phyloP scores from a whole-genome alignment of 768 basidiomycete genomes.

The Mycena floridula region DNA sequence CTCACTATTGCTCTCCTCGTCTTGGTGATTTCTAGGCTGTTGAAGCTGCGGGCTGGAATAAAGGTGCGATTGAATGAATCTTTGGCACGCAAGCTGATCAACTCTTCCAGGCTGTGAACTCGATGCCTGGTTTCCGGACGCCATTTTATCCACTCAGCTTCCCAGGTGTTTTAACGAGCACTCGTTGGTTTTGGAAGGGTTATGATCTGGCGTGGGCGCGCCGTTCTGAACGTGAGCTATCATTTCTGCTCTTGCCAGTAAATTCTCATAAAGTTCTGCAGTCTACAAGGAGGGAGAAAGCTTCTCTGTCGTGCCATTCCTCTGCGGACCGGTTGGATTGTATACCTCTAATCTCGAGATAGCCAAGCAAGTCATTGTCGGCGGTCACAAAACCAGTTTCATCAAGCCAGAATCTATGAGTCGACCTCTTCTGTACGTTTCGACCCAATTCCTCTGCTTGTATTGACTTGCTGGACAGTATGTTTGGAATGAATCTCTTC shows the following conservation, averaged over 20 bases:
- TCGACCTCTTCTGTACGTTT: constrained; percentile 24
- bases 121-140: constrained; percentile 32
- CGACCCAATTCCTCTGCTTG: not conserved
- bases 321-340: constrained; percentile 28
- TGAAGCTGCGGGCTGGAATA: constrained; percentile 23
- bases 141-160: constrained; percentile 34
- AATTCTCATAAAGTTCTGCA: constrained; percentile 7
- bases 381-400: constrained; percentile 32
- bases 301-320: constrained; percentile 33
- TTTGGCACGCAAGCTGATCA: not conserved
- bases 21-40: constrained; percentile 24
- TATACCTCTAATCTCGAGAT: constrained; percentile 43
- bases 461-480: not conserved
- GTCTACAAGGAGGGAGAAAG: constrained; percentile 35
- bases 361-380: constrained; percentile 34
- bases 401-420: constrained; percentile 31
- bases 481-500: constrained; percentile 43
- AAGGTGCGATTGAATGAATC: constrained; percentile 18
- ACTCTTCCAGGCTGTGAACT: constrained; percentile 25
- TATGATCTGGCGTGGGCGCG: constrained; percentile 28
- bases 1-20: constrained; percentile 12
- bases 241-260: not conserved
- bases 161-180: constrained; percentile 31
- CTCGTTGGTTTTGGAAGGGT: constrained; percentile 38
- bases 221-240: constrained; percentile 26